Evolutionary conservation across 129 eudicot genomes (phyloP), one percentile per base, ranked within the genome.

Genomic region (Flaveria trinervia): DNA sequence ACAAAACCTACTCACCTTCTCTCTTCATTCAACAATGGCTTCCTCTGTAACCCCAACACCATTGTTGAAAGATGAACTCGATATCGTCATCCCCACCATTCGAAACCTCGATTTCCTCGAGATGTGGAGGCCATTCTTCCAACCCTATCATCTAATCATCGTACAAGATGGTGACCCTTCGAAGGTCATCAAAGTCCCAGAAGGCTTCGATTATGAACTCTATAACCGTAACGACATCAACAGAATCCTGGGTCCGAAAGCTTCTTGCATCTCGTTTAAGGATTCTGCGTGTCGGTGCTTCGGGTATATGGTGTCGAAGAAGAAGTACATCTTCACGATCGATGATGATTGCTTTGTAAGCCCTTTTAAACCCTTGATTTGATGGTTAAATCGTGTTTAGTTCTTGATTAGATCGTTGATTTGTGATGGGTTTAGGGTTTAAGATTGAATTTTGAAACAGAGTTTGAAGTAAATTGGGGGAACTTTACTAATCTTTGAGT

Each of bases 261-360:
- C 95, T 41, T 89, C 95, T 4, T 89, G 95, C 72, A 89, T 89
- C 81, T 86, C 91, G 1, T 89, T 86, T 46, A 89, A 89, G 74
- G 91, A 89, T 65, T 89, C 95, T 68, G 95, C 95, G 69, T 89
- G 95, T 25, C 71, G 95, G 26, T 89, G 91, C 81, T 89, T 89
- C 22, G 94, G 94, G 23, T 86, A 73, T 60, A 86, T 83, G 90
- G 88, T 86, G 8, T 86, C 90, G 2, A 86, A 86, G 88, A 86
- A 86, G 84, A 86, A 86, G 73, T 86, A 86, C 20, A 83, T 86
- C 84, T 74, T 68, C 79, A 89, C 95, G 67, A 89, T 89, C 71
- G 95, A 89, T 49, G 95, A 89, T 73, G 95, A 89, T 73, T 89
- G 95, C 88, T 89, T 89, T 81, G 95, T 89, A 81, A 86, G 95